Percentiles rank a stretch among this genome's conserved stretches.
phyloP scores from a whole-genome alignment of 106 monocot species.

The Cymbidium sinense region DNA sequence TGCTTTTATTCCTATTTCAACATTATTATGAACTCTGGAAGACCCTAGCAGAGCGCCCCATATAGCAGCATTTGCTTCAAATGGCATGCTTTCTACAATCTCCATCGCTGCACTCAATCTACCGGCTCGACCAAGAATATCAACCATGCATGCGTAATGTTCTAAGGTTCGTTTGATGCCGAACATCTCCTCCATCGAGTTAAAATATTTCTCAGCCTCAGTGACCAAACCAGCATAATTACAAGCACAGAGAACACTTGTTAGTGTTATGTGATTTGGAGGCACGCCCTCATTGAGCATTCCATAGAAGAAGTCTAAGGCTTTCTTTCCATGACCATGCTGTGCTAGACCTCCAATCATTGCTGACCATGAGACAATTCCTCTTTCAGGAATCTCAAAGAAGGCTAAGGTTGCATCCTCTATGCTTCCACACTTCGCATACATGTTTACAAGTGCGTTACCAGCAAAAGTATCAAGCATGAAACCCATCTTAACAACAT shows the following conservation, averaged over 20 bases:
- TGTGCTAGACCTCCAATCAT: conserved; percentile 92
- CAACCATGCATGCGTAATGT: conserved; percentile 87
- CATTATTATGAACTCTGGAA: conserved; percentile 51
- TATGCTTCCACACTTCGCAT: conserved; percentile 88
- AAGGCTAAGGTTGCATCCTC: conserved; percentile 67
- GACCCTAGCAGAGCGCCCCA: conserved; percentile 86
- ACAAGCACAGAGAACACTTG: conserved; percentile 82
- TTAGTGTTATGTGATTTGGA: conserved; percentile 84
- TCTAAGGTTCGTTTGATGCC: conserved; percentile 56
- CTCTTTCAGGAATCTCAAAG: conserved; percentile 43
- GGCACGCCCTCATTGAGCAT: conserved; percentile 59
- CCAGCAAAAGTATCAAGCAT: conserved; percentile 53
- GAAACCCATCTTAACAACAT: conserved; percentile 52
- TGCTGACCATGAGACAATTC: conserved; percentile 85
- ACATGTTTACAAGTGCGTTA: conserved; percentile 87
- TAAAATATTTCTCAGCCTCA: conserved; percentile 62
- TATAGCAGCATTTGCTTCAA: conserved; percentile 61
- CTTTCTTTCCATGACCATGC: conserved; percentile 77
- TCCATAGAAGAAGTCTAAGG: conserved; percentile 47
- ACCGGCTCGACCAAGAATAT: conserved; percentile 75
- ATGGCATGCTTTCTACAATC: conserved; percentile 66
- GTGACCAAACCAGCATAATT: conserved; percentile 66
- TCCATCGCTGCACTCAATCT: conserved; percentile 57
- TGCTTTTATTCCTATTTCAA: conserved; percentile 51
- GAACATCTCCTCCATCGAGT: conserved; percentile 54